Conservation (phyloP, 176 grass and related monocot species). For the Olyra latifolia region DNA sequence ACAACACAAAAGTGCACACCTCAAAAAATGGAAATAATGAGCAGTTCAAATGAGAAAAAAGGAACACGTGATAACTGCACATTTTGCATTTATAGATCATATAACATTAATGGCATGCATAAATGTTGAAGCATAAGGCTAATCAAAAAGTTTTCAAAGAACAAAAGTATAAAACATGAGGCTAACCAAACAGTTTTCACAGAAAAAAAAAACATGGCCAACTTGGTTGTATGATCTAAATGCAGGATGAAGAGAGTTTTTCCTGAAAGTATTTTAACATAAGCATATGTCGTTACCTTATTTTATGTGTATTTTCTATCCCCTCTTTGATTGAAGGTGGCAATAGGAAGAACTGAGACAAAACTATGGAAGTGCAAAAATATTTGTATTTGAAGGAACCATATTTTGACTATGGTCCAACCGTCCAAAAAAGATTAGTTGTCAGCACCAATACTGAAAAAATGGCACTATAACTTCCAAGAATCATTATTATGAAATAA, state of each 20-base stretch:
- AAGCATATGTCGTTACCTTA: background rate
- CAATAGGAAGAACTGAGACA: background rate
- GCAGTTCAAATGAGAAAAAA: background rate
- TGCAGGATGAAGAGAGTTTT: background rate
- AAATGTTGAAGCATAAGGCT: background rate
- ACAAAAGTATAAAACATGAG: background rate
- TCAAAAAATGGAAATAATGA: background rate
- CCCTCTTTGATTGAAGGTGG: background rate
- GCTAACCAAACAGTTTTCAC: background rate
- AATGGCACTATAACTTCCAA: background rate
- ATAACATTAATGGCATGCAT: background rate
- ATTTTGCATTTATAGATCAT: background rate
- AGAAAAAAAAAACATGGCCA: background rate
- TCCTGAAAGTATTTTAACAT: background rate
- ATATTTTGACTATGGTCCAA: background rate
- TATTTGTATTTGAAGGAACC: background rate
- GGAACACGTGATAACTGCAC: background rate
- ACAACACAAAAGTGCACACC: background rate
- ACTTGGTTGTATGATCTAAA: background rate
- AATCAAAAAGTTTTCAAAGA: background rate
- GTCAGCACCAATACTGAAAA: background rate
- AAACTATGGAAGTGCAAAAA: background rate
- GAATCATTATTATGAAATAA: slow-evolving; percentile 15
- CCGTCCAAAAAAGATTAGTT: background rate
- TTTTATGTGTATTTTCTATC: background rate